phyloP scores from a whole-genome alignment of 2,329 filamentous ascomycete genomes.

The Salinomyces thailandicus region DNA sequence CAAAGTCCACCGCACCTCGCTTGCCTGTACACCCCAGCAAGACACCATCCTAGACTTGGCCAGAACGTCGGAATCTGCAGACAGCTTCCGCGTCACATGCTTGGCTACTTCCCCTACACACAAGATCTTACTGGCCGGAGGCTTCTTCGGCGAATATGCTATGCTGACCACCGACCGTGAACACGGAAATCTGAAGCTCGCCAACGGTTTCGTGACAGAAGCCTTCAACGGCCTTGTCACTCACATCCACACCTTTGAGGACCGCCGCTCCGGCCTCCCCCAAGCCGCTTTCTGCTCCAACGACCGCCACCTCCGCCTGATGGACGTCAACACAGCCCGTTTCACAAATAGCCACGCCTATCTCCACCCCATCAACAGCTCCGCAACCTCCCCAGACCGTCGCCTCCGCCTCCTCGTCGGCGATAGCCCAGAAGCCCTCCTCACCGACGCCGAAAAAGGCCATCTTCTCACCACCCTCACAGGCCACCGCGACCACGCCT shows the following conservation, averaged over 20 bases:
- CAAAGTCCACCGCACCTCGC: conserved; percentile 39
- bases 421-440: conserved; percentile 54
- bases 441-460: conserved; percentile 54
- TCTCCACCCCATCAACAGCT: conserved; percentile 58
- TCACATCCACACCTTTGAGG: conserved; percentile 44
- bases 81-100: conserved; percentile 41
- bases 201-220: conserved; percentile 38
- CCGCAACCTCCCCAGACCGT: conserved; percentile 59
- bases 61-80: conserved; percentile 27
- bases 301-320: conserved; percentile 43
- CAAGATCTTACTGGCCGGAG: conserved; percentile 44
- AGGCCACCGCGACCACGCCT: conserved; percentile 56
- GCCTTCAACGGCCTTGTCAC: conserved; percentile 47
- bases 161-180: conserved; percentile 25
- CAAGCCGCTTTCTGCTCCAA: conserved; percentile 49
- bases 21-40: conserved; percentile 34
- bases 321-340: conserved; percentile 47
- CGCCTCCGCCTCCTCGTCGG: conserved; percentile 64
- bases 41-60: conserved; percentile 40
- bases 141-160: conserved; percentile 48
- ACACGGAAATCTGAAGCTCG: conserved; percentile 23
- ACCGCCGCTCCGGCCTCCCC: conserved; percentile 36
- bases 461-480: conserved; percentile 44
- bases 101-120: conserved; percentile 35
- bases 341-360: conserved; percentile 49